Evolutionary conservation across 495 filamentous ascomycete species (phyloP).

Genomic region (Tuber magnatum): DNA sequence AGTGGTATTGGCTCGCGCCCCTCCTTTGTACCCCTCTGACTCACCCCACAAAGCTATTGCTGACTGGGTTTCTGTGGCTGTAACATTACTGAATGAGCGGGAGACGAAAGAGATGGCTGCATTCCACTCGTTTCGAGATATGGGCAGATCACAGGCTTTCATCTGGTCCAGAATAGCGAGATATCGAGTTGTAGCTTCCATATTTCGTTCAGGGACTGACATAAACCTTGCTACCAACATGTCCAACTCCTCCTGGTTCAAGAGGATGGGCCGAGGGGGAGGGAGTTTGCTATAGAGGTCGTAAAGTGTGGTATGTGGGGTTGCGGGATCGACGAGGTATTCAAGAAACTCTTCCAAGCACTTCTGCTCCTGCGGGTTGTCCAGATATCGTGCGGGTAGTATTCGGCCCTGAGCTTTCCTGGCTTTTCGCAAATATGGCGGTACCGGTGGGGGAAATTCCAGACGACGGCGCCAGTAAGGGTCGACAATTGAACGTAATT

Average conservation of each 20-base stretch:
- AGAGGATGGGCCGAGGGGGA: constrained; percentile 57
- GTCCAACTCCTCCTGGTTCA: constrained; percentile 55
- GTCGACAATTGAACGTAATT: constrained; percentile 23
- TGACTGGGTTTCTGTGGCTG: constrained; percentile 57
- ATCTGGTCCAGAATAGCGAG: constrained; percentile 78
- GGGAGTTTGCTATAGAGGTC: constrained; percentile 56
- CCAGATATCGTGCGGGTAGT: constrained; percentile 19
- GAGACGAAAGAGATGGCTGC: constrained; percentile 71
- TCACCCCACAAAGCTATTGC: constrained; percentile 78
- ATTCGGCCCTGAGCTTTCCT: neutral
- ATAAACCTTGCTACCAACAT: constrained; percentile 63
- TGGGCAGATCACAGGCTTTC: constrained; percentile 55
- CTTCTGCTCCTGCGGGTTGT: constrained; percentile 6
- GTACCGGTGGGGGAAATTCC: constrained; percentile 2
- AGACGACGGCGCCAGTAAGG: constrained; percentile 15
- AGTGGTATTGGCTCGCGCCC: constrained; percentile 56
- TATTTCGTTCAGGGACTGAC: constrained; percentile 51
- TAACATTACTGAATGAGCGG: constrained; percentile 58
- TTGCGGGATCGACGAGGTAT: constrained; percentile 44
- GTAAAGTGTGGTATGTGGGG: constrained; percentile 53
- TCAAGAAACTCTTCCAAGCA: constrained; percentile 45
- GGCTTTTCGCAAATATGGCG: neutral
- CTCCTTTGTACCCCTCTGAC: constrained; percentile 65
- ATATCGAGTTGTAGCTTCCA: constrained; percentile 66
- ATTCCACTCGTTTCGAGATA: constrained; percentile 68